Conservation (phyloP, 306 rosid genomes). For the Purshia tridentata region DNA sequence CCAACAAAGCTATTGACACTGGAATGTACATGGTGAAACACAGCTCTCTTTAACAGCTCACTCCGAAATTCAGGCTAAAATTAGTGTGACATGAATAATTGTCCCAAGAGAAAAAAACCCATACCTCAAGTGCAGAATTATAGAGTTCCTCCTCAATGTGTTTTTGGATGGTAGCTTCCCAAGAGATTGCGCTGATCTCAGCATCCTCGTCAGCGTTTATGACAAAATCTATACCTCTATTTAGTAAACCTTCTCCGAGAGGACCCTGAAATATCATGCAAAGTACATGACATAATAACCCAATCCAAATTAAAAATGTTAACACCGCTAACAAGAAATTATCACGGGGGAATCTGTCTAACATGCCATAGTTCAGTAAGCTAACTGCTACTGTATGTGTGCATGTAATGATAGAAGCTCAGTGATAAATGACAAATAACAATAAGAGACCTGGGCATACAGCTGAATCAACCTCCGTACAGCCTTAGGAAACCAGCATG, state of each 20-base stretch:
- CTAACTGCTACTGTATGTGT: no score
- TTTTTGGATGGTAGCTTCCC: constrained; percentile 91
- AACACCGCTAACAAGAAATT: background rate
- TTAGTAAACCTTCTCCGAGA: constrained; percentile 63
- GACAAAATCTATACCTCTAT: constrained; percentile 67
- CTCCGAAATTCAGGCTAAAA: background rate
- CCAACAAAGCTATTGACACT: background rate
- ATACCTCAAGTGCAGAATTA: constrained; percentile 72
- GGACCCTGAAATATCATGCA: constrained; percentile 77
- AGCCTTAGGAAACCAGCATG: constrained; percentile 93
- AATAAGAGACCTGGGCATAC: constrained; percentile 74
- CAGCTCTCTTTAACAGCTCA: background rate
- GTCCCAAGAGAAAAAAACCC: background rate
- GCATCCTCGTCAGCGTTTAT: constrained; percentile 58
- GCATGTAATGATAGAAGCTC: background rate
- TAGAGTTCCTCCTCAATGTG: constrained; percentile 90
- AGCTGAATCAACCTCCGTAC: constrained; percentile 81
- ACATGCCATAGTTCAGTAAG: background rate
- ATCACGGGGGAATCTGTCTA: background rate
- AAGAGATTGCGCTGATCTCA: constrained; percentile 76
- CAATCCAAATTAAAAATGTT: background rate
- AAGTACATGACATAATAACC: constrained; percentile 22
- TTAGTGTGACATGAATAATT: background rate
- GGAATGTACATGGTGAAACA: background rate
- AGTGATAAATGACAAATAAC: constrained; percentile 11